phyloP scores from a whole-genome alignment of 129 eudicot species.

The Dittrichia graveolens region DNA sequence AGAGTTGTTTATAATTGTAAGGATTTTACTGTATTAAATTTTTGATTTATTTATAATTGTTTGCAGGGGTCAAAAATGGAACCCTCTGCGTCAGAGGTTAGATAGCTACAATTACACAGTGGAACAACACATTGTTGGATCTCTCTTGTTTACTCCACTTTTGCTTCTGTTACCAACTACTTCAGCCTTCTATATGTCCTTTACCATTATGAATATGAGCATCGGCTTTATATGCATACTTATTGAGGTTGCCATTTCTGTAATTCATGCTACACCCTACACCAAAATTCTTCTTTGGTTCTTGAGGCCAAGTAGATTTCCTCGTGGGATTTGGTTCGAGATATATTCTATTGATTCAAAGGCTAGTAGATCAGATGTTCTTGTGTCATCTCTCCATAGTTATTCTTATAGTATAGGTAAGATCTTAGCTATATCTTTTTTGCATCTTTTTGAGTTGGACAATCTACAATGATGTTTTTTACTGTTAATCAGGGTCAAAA shows the following conservation, averaged over 20 bases:
- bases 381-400: conserved; percentile 71
- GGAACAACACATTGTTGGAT: conserved; percentile 92
- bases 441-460: not conserved
- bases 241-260: conserved; percentile 57
- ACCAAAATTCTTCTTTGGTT: conserved; percentile 72
- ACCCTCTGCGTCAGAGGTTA: conserved; percentile 90
- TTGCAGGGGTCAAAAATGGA: conserved; percentile 91
- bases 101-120: conserved; percentile 93
- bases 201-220: conserved; percentile 67
- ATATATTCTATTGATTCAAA: conserved; percentile 31
- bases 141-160: conserved; percentile 86
- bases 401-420: conserved; percentile 62
- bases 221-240: conserved; percentile 46
- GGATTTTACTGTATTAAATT: not conserved
- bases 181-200: conserved; percentile 86
- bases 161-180: conserved; percentile 88
- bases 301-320: conserved; percentile 68
- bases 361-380: conserved; percentile 35
- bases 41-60: conserved; percentile 1
- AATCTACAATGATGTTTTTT: not conserved
- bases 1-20: not conserved
- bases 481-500: not conserved
- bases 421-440: conserved; percentile 18
- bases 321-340: conserved; percentile 87
- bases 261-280: conserved; percentile 90